Percentiles rank a stretch among this genome's conserved stretches.
Conservation (phyloP, 768 basidiomycete species). For the Hysterangium stoloniferum region DNA sequence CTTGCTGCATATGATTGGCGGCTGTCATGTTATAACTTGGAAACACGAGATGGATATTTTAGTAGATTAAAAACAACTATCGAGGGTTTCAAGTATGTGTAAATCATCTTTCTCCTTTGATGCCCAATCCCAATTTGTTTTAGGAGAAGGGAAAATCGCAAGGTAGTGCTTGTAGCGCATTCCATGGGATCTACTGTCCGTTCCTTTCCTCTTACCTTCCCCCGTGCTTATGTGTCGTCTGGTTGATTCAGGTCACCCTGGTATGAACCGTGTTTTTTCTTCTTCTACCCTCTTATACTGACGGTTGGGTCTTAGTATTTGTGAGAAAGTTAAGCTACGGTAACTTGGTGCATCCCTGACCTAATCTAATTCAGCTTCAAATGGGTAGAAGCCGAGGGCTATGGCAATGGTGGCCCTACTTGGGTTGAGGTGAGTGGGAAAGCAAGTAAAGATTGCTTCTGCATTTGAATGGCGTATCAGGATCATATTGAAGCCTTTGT, state of each 20-base stretch:
- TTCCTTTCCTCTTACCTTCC: not conserved
- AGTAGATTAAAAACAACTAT: constrained; percentile 74
- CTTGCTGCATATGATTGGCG: constrained; percentile 91
- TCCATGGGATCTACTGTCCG: constrained; percentile 80
- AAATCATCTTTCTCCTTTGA: not conserved
- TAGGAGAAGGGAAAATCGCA: constrained; percentile 64
- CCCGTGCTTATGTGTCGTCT: not conserved
- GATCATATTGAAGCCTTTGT: constrained; percentile 82
- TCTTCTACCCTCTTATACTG: not conserved
- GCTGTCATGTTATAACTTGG: constrained; percentile 80
- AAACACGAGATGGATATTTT: constrained; percentile 87
- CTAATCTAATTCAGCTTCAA: constrained; percentile 53
- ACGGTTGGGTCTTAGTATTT: constrained; percentile 57
- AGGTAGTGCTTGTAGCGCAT: constrained; percentile 77
- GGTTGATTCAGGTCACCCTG: constrained; percentile 35
- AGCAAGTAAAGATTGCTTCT: constrained; percentile 2
- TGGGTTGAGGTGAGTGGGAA: constrained; percentile 77
- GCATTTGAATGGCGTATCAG: constrained; percentile 33
- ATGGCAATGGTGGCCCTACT: constrained; percentile 71
- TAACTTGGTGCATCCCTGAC: not conserved
- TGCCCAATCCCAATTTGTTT: not conserved
- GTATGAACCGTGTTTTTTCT: constrained; percentile 26
- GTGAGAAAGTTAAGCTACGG: constrained; percentile 37
- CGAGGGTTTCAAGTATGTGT: constrained; percentile 63
- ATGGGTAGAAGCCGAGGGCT: constrained; percentile 88